These are phyloP conservation scores for Nemania diffusa DNA, from an alignment of 2,329 filamentous ascomycete species.

Conservation along the genomic window DNA sequence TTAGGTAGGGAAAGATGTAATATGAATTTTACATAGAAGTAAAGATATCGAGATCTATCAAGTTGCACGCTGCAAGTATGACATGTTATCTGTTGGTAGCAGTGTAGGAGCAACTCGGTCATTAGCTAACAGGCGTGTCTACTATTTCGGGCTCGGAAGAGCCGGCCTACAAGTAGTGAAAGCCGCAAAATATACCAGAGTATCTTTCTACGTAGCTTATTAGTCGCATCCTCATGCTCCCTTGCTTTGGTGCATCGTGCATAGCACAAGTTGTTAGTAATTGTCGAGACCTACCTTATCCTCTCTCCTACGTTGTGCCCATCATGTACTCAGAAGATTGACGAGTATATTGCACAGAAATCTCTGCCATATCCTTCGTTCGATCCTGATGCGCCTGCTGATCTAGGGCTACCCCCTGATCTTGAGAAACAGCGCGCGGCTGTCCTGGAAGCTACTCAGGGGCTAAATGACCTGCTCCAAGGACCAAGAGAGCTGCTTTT, in stretches of 20 bases:
- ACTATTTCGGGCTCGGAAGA: background rate
- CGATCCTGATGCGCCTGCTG: constrained; percentile 19
- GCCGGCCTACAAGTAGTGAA: background rate
- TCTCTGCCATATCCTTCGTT: constrained; percentile 28
- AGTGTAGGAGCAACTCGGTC: too few relatives aligned
- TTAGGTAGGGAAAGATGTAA: too few relatives aligned
- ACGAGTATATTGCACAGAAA: constrained; percentile 26
- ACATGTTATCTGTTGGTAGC: too few relatives aligned
- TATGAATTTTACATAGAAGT: too few relatives aligned
- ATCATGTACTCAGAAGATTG: constrained; percentile 28
- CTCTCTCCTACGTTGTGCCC: constrained; percentile 5
- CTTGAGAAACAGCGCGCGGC: constrained; percentile 26
- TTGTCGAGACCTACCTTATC: background rate
- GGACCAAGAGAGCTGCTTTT: constrained; percentile 28
- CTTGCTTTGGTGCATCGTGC: too few relatives aligned
- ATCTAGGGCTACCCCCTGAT: constrained; percentile 24
- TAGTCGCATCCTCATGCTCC: background rate
- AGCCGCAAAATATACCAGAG: background rate
- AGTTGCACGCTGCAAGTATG: too few relatives aligned
- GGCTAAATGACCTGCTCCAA: constrained; percentile 33
- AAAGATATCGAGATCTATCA: too few relatives aligned
- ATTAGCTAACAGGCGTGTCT: too few relatives aligned
- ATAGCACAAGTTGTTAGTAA: background rate
- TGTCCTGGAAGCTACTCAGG: constrained; percentile 32
- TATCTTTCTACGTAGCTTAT: background rate